Conservation (phyloP, 768 basidiomycete genomes). For the Naganishia friedmannii region DNA sequence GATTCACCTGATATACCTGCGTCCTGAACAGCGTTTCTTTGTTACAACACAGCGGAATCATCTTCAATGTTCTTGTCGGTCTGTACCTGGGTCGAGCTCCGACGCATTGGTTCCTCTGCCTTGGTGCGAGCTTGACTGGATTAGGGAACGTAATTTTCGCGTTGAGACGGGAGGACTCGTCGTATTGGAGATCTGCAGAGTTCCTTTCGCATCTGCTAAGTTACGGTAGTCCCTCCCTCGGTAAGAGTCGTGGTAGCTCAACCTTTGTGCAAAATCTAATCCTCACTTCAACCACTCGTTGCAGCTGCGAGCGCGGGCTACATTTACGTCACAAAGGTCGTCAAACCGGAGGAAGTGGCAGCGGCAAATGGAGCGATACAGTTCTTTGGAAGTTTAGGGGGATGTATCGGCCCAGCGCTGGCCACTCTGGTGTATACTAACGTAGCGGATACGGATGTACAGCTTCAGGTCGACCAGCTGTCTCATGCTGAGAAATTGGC, state of each 20-base stretch:
- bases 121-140: neutral
- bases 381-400: neutral
- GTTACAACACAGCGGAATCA: neutral
- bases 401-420: neutral
- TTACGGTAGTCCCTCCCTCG: neutral
- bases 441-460: neutral
- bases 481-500: neutral
- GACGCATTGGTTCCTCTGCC: neutral
- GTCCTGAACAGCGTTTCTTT: neutral
- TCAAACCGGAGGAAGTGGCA: neutral
- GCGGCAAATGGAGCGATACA: neutral
- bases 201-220: neutral
- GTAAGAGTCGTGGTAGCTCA: neutral
- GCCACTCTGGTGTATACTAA: conserved; percentile 2
- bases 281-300: neutral
- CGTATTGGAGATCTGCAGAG: neutral
- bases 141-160: neutral
- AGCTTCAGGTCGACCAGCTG: neutral
- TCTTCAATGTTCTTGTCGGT: neutral
- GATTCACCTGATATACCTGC: no score
- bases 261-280: neutral
- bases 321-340: neutral
- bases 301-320: neutral
- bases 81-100: neutral
- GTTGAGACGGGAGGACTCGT: neutral